Evolutionary conservation across 305 asterid genomes (phyloP), one percentile per base, ranked within the genome.

Genomic region (Fraxinus greggii): DNA sequence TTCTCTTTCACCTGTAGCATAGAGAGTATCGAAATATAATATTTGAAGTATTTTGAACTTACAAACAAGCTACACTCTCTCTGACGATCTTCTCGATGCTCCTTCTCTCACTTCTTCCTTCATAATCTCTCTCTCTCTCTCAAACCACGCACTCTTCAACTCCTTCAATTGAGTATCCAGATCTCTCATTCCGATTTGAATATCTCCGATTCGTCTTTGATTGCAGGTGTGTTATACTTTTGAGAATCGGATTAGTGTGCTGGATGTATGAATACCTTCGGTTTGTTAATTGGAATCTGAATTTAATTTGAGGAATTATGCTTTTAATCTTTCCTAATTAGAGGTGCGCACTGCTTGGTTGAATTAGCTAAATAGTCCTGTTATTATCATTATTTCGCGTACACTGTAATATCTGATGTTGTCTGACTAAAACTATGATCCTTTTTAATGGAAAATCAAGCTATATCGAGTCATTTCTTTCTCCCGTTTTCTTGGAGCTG

Each of bases 21-120:
- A 80, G 87, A 81, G 80, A 85, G 51, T 79, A 85, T 85, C 89
- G 90, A 89, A 82, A 86, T 69, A 31, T 81, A 65, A 36, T 74
- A 80, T 81, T 72, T 78, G 70, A 26, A 51, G 45, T 13, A 76
- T 13, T 45, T 45, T 45, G 82, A 36, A 72, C 42, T 82, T 54
- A 26, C 13, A 80, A 82, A 75, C 70, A 65, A 61, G 72, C 70
- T 69, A 24, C 72, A 24, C 81, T 78, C 78, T 36, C 56, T 6
- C 48, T 70, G 87, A 78, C 91, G 89, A 85, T 85, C 86, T 78
- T 48, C 36, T 70, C 87, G 35, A 85, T 80, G 89, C 56, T 77
- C 35, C 40, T 19, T 70, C 61, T 81, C 81, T 26, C 84, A 51
- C 69, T 26, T 75, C 61, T 81, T 79, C 33, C 84, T 65, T 79